phyloP scores from a whole-genome alignment of 345 rosid species.

The Moringa oleifera region DNA sequence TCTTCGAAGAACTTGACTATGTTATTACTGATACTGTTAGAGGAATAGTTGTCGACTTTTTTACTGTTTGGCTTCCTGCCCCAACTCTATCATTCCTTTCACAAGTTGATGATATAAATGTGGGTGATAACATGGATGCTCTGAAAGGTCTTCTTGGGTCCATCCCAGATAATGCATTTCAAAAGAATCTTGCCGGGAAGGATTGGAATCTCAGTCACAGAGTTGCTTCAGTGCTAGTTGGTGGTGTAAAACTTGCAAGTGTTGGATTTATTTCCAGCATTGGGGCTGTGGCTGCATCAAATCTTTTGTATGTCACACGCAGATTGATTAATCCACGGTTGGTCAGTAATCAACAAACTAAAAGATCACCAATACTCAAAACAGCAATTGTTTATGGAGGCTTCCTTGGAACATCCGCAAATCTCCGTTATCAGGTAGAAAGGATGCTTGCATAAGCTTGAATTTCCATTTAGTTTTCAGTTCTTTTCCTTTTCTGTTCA shows the following conservation, averaged over 20 bases:
- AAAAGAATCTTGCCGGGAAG: slow-evolving; percentile 74
- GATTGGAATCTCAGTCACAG: slow-evolving; percentile 77
- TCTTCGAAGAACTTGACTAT: slow-evolving; percentile 88
- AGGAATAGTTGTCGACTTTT: slow-evolving; percentile 80
- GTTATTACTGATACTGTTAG: slow-evolving; percentile 83
- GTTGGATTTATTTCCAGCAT: slow-evolving; percentile 87
- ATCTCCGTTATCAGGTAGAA: slow-evolving; percentile 85
- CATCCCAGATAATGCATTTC: slow-evolving; percentile 93
- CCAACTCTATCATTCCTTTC: slow-evolving; percentile 87
- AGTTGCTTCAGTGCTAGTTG: slow-evolving; percentile 73
- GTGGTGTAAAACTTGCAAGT: slow-evolving; percentile 77
- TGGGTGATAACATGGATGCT: slow-evolving; percentile 51
- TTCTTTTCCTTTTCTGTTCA: too few species aligned
- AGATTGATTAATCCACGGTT: slow-evolving; percentile 50
- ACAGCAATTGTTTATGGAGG: slow-evolving; percentile 64
- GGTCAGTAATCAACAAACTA: slow-evolving; percentile 36
- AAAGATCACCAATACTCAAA: slow-evolving; percentile 82
- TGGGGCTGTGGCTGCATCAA: slow-evolving; percentile 80
- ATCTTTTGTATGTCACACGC: slow-evolving; percentile 48
- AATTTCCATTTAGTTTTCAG: background rate
- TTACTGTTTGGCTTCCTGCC: slow-evolving; percentile 93
- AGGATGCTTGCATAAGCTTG: slow-evolving; percentile 13
- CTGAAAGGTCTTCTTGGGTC: slow-evolving; percentile 74
- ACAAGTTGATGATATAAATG: slow-evolving; percentile 43
- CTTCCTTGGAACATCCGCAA: slow-evolving; percentile 88